Base-by-base conservation (phyloP, 371 early-diverging fungal species). In the Circinella umbellata region DNA sequence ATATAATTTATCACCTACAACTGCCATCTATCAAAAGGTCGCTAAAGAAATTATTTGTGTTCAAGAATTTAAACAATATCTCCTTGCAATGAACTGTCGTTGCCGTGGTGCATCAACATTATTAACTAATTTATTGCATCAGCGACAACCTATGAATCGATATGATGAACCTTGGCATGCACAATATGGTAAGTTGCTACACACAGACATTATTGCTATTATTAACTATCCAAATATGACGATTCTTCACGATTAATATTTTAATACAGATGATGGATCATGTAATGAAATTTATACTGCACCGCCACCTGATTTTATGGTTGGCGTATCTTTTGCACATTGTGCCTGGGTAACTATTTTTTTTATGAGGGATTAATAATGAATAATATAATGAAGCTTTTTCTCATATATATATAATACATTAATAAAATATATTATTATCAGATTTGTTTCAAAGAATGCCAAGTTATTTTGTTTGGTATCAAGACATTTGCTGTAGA, bases 121-220 rank as follows among this genome's bases (percentile, higher is more conserved):
- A 20, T 72, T 93, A 46, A 82, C 91, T 27, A 94, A 93, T 69
- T 73, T 94, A n/a, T 64, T 94, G 1, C 87, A 88, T 62, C 88
- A 88, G 51, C 81, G 89, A 54, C 75, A 85, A 57, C 89, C 91
- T 1, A 74, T 80, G 64, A 80, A 88, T 59, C 73, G 72, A 18
- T 92, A 91, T 64, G 82, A 87, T 48, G 84, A 89, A 51, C 88
- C 91, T 0, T 93, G 94, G 94, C 82, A 87, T 67, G 90, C 91
- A 8, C 92, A 92, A 64, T 93, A 92, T 70, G 92, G 92, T 80
- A 76, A 57, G 46, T 14, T 57, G 46, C 10, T 53, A 51, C n/a
- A 38, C 49, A 48, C 18, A 20, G 4, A 6, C 14, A 27, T 20
- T 42, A 42, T 42, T 11, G 3, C 2, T 20, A 27, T 17, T 3